Base-by-base conservation (phyloP, 2,329 filamentous ascomycete species). In the Fonsecaea pedrosoi region DNA sequence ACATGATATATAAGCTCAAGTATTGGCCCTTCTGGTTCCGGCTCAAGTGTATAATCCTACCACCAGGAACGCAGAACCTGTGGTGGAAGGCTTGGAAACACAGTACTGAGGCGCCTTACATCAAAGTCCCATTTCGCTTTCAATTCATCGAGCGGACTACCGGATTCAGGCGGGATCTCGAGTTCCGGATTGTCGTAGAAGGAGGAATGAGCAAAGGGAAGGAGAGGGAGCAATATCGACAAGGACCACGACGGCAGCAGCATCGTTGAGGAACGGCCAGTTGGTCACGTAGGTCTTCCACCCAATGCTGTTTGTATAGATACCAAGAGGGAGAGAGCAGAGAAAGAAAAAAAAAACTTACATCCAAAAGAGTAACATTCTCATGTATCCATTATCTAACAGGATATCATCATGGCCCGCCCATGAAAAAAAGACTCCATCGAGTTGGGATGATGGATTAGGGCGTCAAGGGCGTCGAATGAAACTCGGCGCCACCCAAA, bases 111-210 rank as follows among this genome's bases (percentile, higher is more conserved):
- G 21, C 42, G 40, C 67, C 71, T 53, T 76, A 82, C 81, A 75
- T 82, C 81, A 67, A 78, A 77, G 69, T 81, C 79, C 81, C 81
- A 83, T 76, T 82, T 83, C 71, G 76, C 76, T 57, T 82, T 73
- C 57, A 83, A 69, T 65, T 82, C 80, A 42, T 79, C 80, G 3
- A 78, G 75, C 54, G 78, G 74, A 32, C 66, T 70, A 12, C 71
- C 70, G 6, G 57, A 65, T 65, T 78, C 76, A 10, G 69, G 54
- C 10, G 70, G 69, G 61, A 79, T 73, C 34, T 77, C 77, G 59
- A 81, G 77, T 18, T 76, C 73, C 42, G 81, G 76, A 62, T 79
- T 77, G 58, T 81, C 78, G 69, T 82, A 77, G 66, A 77, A 80
- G 18, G 78, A 76, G 6, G 64, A 60, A 32, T 48, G 60, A 21